Percentiles rank a stretch among this genome's conserved stretches.
phyloP scores from a whole-genome alignment of 2,329 filamentous ascomycete species.

The Epichloe aotearoae region DNA sequence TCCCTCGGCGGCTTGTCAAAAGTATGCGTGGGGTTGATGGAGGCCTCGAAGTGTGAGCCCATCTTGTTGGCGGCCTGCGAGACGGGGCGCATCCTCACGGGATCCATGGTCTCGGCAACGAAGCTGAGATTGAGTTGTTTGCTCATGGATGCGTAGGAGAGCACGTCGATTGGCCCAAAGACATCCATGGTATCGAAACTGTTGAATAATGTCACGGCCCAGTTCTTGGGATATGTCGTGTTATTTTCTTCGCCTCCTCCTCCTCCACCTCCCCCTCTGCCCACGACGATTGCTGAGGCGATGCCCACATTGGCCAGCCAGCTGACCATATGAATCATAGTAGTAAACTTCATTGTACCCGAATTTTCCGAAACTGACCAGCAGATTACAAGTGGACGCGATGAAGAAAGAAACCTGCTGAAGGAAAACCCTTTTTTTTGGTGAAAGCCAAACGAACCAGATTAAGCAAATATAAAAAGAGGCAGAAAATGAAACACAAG shows the following conservation, averaged over 20 bases:
- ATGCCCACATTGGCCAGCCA: not conserved
- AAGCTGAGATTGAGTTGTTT: constrained; percentile 24
- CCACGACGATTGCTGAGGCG: not conserved
- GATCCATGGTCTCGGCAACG: constrained; percentile 24
- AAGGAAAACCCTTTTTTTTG: too few species aligned
- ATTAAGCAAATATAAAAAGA: not conserved
- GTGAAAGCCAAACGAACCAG: too few species aligned
- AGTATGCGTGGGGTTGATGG: constrained; percentile 32
- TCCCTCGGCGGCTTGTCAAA: constrained; percentile 33
- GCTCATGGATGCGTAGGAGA: constrained; percentile 24
- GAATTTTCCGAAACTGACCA: not conserved
- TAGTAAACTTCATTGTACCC: not conserved
- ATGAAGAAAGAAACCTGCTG: too few species aligned
- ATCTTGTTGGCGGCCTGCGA: constrained; percentile 1
- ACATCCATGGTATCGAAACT: constrained; percentile 16
- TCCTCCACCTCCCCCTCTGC: not conserved
- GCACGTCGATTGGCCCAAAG: constrained; percentile 30
- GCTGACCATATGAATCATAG: not conserved
- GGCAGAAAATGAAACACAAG: not conserved
- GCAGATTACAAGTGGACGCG: not conserved
- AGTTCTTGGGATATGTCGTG: constrained; percentile 2
- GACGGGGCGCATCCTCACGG: constrained; percentile 23
- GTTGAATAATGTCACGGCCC: constrained; percentile 3
- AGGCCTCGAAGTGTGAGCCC: constrained; percentile 19
- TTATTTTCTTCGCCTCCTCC: not conserved